These are phyloP conservation scores for Sungouiella blattae DNA, from an alignment of 805 yeast genomes.

Conservation along the genomic window DNA sequence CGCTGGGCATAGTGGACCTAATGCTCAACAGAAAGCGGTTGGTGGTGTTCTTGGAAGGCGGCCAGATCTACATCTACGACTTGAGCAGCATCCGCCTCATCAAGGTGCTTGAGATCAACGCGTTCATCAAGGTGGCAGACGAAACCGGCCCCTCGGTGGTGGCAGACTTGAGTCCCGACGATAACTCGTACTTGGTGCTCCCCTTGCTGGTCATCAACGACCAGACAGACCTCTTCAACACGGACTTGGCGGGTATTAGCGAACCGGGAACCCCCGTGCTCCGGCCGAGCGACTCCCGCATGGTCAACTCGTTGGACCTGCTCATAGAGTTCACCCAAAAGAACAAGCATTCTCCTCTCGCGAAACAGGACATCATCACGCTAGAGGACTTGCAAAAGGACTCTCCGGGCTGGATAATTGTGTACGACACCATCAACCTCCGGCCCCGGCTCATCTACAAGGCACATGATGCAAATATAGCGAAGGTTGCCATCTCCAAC, in stretches of 20 bases:
- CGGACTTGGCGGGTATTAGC: constrained; percentile 5
- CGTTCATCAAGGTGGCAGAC: constrained; percentile 1
- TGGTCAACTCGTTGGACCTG: constrained; percentile 14
- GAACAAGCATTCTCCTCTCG: constrained; percentile 11
- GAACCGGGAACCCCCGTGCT: constrained; percentile 11
- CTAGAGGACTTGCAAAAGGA: constrained; percentile 27
- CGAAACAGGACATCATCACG: constrained; percentile 16
- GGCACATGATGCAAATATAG: constrained; percentile 38
- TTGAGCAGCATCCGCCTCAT: constrained; percentile 83
- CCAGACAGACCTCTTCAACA: constrained; percentile 30
- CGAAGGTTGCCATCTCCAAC: constrained; percentile 27
- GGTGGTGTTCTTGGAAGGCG: constrained; percentile 65
- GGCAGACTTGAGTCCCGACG: constrained; percentile 37
- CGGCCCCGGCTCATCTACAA: constrained; percentile 31
- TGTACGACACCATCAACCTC: constrained; percentile 37
- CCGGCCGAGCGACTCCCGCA: constrained; percentile 20
- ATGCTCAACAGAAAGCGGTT: constrained; percentile 79
- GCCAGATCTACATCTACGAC: constrained; percentile 85
- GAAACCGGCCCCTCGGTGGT: constrained; percentile 15
- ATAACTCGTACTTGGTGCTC: constrained; percentile 30
- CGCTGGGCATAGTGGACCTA: constrained; percentile 67
- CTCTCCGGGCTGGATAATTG: constrained; percentile 35
- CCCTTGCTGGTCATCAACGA: constrained; percentile 29
- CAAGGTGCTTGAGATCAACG: constrained; percentile 32
- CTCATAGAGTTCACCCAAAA: constrained; percentile 26